A percentile compares a stretch with the other conserved stretches of the same genome.
Evolutionary conservation across 495 filamentous ascomycete species (phyloP).

Genomic region (Penicillium robsamsonii): DNA sequence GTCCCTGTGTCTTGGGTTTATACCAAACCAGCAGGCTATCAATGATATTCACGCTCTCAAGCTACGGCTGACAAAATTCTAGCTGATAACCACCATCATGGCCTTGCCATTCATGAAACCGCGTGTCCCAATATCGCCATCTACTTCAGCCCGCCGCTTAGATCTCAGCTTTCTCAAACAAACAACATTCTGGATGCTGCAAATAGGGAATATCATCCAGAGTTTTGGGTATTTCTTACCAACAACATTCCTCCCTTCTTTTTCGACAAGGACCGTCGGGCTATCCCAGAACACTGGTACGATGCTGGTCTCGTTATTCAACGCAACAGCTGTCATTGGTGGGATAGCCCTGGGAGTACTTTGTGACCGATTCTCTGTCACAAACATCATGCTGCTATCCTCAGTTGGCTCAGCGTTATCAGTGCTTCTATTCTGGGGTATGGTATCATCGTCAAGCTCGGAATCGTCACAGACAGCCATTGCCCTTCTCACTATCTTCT

Average conservation of each 20-base stretch:
- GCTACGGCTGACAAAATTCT: background rate
- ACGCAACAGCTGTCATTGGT: constrained; percentile 56
- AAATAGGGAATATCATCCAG: constrained; percentile 57
- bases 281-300: constrained; percentile 46
- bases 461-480: constrained; percentile 41
- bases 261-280: constrained; percentile 49
- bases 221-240: constrained; percentile 68
- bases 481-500: constrained; percentile 61
- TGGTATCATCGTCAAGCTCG: constrained; percentile 32
- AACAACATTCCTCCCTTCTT: constrained; percentile 62
- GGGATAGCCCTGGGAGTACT: constrained; percentile 58
- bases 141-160: constrained; percentile 32
- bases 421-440: constrained; percentile 67
- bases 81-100: constrained; percentile 49
- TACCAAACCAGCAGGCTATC: background rate
- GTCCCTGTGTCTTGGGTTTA: background rate
- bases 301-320: constrained; percentile 55
- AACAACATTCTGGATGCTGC: constrained; percentile 53
- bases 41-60: background rate
- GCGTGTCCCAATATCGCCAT: constrained; percentile 47
- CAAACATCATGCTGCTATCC: constrained; percentile 57
- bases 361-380: constrained; percentile 59
- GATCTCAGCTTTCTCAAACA: constrained; percentile 48
- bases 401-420: constrained; percentile 57
- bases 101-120: constrained; percentile 58